Evolutionary conservation across 371 early-diverging fungal species (phyloP), one percentile per base, ranked within the genome.

Genomic region (Syncephalastrum racemosum): DNA sequence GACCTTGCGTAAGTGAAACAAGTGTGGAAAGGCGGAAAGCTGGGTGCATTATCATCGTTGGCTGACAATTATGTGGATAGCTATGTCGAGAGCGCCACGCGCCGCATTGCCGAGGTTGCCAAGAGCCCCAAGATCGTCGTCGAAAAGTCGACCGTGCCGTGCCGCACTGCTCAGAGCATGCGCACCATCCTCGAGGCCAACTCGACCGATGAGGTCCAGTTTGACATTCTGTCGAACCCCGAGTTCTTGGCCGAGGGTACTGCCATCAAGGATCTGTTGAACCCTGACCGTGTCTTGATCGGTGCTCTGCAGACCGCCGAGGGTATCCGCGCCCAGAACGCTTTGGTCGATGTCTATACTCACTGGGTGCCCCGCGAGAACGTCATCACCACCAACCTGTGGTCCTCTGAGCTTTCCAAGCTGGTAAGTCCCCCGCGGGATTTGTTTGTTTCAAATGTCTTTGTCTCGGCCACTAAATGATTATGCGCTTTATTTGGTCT

Each of bases 161-260:
- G 96, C 75, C 85, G 92, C 62, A 95, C 97, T 41, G 94, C 95
- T 41, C 90, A 92, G 63, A 79, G 83, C 68, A 91, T 97, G 86
- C 86, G 92, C 56, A 83, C 86, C 36, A 95, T 94, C 51, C 82
- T 97, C 20, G 90, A 91, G 54, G 86, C 93, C 48, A 91, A 94
- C 78, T 88, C 85, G 15, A 82, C 75, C 50, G 76, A 73, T 31
- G 81, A 81, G 42, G 83, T 94, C 39, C 80, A 75, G 22, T 95
- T 97, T 63, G 89, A 90, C 52, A 94, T 97, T 59, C 81, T 97
- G 48, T 92, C 95, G 46, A 97, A 97, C 80, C 97, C 97, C 31
- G 97, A 97, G 77, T 97, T 97, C 76, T 84, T 97, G 69, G 94
- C 95, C 56, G 97, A 97, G 71, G 97, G 96, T 52, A 94, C 95